phyloP scores from a whole-genome alignment of 768 basidiomycete genomes.

The Exidia glandulosa region DNA sequence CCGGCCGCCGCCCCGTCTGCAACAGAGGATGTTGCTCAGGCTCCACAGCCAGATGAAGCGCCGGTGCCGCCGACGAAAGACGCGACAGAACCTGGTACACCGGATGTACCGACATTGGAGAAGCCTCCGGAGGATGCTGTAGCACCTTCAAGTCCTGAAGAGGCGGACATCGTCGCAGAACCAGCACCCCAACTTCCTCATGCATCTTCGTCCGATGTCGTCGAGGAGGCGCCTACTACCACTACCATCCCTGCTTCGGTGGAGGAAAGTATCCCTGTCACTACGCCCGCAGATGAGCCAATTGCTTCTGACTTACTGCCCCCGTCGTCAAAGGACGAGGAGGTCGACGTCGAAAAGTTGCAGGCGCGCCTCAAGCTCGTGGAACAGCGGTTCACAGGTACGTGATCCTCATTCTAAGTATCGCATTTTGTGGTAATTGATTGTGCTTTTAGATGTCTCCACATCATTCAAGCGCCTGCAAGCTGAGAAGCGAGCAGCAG shows the following conservation, averaged over 20 bases:
- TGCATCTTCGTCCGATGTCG: no score
- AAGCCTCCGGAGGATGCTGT: background rate
- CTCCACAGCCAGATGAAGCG: background rate
- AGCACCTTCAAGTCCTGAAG: background rate
- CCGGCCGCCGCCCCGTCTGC: no score
- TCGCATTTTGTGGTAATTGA: background rate
- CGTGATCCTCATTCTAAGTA: constrained; percentile 4
- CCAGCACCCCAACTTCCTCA: background rate
- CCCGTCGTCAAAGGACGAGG: constrained; percentile 6
- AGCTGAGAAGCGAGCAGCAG: constrained; percentile 57
- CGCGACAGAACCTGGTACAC: no score
- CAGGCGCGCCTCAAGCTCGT: constrained; percentile 57
- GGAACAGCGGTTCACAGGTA: constrained; percentile 71
- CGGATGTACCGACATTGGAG: no score
- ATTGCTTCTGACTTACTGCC: no score
- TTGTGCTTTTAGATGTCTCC: constrained; percentile 59
- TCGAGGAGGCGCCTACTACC: no score
- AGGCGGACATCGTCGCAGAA: background rate
- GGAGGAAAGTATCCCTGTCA: no score
- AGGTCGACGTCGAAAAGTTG: constrained; percentile 40
- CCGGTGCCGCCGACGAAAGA: no score
- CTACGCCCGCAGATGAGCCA: background rate
- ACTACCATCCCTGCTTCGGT: background rate
- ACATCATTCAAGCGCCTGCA: constrained; percentile 67
- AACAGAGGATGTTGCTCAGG: background rate